Conservation (phyloP, 1,139 yeast species). For the Meyerozyma smithsonii region DNA sequence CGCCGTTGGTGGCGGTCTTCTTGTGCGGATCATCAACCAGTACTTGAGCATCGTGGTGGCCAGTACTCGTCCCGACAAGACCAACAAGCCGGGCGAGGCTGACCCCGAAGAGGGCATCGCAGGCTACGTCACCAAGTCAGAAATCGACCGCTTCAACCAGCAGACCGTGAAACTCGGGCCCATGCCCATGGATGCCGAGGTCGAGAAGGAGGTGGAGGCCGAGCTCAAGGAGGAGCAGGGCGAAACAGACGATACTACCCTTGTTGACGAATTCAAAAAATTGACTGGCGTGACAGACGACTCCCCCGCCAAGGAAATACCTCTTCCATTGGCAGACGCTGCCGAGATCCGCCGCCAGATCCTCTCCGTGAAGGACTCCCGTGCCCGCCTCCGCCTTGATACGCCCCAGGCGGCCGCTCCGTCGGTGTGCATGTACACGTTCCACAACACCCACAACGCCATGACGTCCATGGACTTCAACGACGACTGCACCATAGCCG, state of each 20-base stretch:
- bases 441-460: slow-evolving; percentile 90
- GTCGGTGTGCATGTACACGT: slow-evolving; percentile 96
- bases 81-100: slow-evolving; percentile 42
- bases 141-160: slow-evolving; percentile 56
- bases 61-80: slow-evolving; percentile 43
- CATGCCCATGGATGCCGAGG: slow-evolving; percentile 81
- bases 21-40: slow-evolving; percentile 82
- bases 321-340: slow-evolving; percentile 80
- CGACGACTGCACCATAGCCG: slow-evolving; percentile 80
- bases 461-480: slow-evolving; percentile 82
- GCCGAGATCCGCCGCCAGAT: slow-evolving; percentile 77
- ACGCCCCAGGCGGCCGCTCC: slow-evolving; percentile 79
- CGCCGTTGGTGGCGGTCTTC: slow-evolving; percentile 84
- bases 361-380: slow-evolving; percentile 72
- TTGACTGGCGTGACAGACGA: slow-evolving; percentile 51
- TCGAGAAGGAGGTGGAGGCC: slow-evolving; percentile 76
- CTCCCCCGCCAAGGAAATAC: slow-evolving; percentile 75
- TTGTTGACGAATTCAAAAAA: slow-evolving; percentile 46
- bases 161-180: slow-evolving; percentile 78
- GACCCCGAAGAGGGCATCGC: slow-evolving; percentile 64
- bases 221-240: slow-evolving; percentile 79
- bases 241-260: slow-evolving; percentile 23
- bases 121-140: slow-evolving; percentile 46
- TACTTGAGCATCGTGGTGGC: slow-evolving; percentile 68
- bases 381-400: slow-evolving; percentile 64